Evolutionary conservation across 202 grass and related monocot species (phyloP).

Genomic region (Cymbopogon flexuosus): DNA sequence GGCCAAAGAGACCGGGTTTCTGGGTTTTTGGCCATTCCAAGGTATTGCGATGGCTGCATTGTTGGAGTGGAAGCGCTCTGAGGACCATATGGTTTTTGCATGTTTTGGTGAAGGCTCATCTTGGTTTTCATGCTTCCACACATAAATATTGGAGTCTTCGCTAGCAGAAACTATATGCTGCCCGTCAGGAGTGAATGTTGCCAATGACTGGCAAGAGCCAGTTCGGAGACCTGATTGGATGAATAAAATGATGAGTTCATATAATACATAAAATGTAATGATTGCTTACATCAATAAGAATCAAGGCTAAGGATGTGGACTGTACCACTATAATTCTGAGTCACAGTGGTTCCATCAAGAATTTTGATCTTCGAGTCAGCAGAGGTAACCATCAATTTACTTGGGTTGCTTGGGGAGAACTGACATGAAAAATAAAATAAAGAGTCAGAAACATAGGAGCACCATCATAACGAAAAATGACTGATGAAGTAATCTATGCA

Average conservation of each 20-base stretch:
- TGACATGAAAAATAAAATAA: slow-evolving; percentile 31
- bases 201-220: slow-evolving; percentile 53
- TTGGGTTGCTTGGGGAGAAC: slow-evolving; percentile 73
- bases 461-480: slow-evolving; percentile 9
- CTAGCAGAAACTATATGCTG: slow-evolving; percentile 70
- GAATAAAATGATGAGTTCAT: slow-evolving; percentile 12
- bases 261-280: not conserved
- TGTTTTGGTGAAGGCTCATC: slow-evolving; percentile 45
- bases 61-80: slow-evolving; percentile 69
- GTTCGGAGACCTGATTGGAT: slow-evolving; percentile 57
- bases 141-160: slow-evolving; percentile 73
- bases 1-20: slow-evolving; percentile 21
- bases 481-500: not conserved
- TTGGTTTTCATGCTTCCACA: slow-evolving; percentile 68
- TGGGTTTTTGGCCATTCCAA: slow-evolving; percentile 57
- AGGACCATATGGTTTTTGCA: slow-evolving; percentile 66
- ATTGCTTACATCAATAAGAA: not conserved
- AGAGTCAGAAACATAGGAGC: slow-evolving; percentile 11
- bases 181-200: slow-evolving; percentile 79
- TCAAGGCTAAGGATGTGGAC: slow-evolving; percentile 5
- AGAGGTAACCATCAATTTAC: slow-evolving; percentile 83
- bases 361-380: slow-evolving; percentile 86
- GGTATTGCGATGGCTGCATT: slow-evolving; percentile 75
- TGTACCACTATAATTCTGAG: slow-evolving; percentile 85
- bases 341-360: slow-evolving; percentile 62